Base-by-base conservation (phyloP, 179 eudicot species). In the Carnegiea gigantea region DNA sequence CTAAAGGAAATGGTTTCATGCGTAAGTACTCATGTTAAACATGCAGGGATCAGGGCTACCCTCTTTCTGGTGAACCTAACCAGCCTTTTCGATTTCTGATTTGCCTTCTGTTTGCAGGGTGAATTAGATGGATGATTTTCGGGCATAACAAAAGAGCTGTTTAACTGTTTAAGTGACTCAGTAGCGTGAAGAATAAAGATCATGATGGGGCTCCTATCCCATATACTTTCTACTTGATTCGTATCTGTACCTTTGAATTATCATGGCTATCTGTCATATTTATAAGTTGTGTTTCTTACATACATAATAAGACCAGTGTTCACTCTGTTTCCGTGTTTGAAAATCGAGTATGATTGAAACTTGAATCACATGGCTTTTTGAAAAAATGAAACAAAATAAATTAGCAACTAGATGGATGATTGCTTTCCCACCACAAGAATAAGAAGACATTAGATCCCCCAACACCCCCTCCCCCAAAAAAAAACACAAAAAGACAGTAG, bases 141-240 rank as follows among this genome's bases (percentile, higher is more conserved):
- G 8, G 62, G 48, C 74, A 36, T 33, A 60, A 67, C 18, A 26
- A 1, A 13, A 49, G 40, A 72, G 40, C 70, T 72, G 11, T 70
- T 30, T 15, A 30, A 17, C 70, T 72, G 11, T 70, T 30, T 15
- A 30, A 17, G 68, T 43, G 73, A 36, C 57, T 9, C 3, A 73
- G 72, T 57, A 57, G 71, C 59, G 67, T 24, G 59, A 73, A 59
- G 57, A 80, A 59, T 59, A 80, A 72, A 80, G 71, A 73, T 36
- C 70, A 51, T 53, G 60, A 40, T 24, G 5, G 78, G 49, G 33
- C 49, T 73, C 54, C 43, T 54, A 36, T 6, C 40, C 17, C 15
- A 60, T 49, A 21, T 43, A 43, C 18, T 49, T 72, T 80, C 70
- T 57, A 73, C 62, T 23, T 26, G 20, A 73, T 43, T 18, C 78